Percentiles rank a stretch among this genome's conserved stretches.
Evolutionary conservation across 768 basidiomycete species (phyloP).

Genomic region (Termitomyces titanicus): DNA sequence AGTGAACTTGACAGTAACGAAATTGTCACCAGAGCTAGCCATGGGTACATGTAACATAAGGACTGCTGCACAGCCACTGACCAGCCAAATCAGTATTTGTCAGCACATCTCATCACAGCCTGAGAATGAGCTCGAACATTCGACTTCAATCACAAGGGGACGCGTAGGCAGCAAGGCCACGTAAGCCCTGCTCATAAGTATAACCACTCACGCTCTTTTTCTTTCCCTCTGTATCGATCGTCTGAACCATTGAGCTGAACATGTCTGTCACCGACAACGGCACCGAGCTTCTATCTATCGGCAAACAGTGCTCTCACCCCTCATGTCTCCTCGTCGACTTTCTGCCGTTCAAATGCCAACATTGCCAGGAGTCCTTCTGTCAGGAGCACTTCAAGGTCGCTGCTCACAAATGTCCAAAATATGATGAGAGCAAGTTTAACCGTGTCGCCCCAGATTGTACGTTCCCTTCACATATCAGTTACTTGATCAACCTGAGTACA

Average conservation of each 20-base stretch:
- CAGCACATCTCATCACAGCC: neutral
- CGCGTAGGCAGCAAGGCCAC: conserved; percentile 18
- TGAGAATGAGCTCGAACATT: conserved; percentile 3
- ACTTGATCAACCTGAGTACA: neutral
- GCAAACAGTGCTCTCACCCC: conserved; percentile 66
- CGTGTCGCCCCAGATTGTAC: conserved; percentile 75
- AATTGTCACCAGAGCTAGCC: neutral
- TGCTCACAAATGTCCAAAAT: conserved; percentile 64
- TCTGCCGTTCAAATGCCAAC: conserved; percentile 82
- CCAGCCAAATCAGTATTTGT: neutral
- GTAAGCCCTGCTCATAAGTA: conserved; percentile 13
- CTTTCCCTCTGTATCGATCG: conserved; percentile 10
- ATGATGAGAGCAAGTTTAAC: conserved; percentile 67
- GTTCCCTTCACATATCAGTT: conserved; percentile 19
- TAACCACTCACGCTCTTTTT: conserved; percentile 4
- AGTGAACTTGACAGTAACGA: conserved; percentile 34
- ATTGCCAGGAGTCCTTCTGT: conserved; percentile 69
- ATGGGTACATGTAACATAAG: too few species aligned
- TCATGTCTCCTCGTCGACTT: conserved; percentile 77
- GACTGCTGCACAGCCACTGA: neutral
- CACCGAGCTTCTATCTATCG: conserved; percentile 59
- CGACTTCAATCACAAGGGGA: neutral
- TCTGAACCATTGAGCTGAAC: conserved; percentile 1
- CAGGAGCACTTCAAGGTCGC: conserved; percentile 74
- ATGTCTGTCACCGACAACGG: conserved; percentile 35